Evolutionary conservation across 2,329 filamentous ascomycete species (phyloP), one percentile per base, ranked within the genome.

Genomic region (Ceratocystis huliohia): DNA sequence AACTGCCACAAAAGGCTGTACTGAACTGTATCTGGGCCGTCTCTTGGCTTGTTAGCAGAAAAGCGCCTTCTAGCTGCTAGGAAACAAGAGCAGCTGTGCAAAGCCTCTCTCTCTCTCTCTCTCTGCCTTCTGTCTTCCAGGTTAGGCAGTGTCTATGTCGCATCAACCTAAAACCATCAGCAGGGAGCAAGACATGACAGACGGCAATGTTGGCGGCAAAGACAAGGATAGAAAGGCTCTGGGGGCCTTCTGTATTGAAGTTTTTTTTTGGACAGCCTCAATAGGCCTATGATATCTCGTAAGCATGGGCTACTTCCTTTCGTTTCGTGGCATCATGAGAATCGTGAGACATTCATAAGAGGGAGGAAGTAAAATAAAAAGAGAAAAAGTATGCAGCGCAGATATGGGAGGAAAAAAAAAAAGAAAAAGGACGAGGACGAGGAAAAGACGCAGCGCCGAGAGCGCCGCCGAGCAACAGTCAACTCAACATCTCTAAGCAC

Each of bases 401-500:
- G 0, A 37, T 13, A 37, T 37, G 10, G 37, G 33, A 64, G n/a
- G 25, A 3, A 17, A 17, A n/a, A 1, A 57, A n/a, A 13, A 33
- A 10, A 41, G 45, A 64, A 63, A 20, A 4, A 63, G 37, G 44
- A 63, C 48, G 20, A 65, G 15, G 33, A 57, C 30, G 22, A 50
- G 5, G 37, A 45, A n/a, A 56, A 20, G 17, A 50, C 0, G 7
- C 53, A 8, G 28, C n/a, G 17, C 25, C 3, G 22, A 28, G 50
- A 28, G 53, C 53, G 0, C 7, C 28, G 22, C 53, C 13, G 0
- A 0, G 28, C 53, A 33, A 37, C 0, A 30, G 53, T 10, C 53
- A 59, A 1, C 53, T 48, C 28, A 53, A 1, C 56, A 56, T 13
- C n/a, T 61, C 66, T 69, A 70, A 57, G 64, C 65, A 28, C 66